A percentile compares a stretch with the other conserved stretches of the same genome.
These are phyloP conservation scores for Mariannaea sp. DNA, from an alignment of 2,329 filamentous ascomycete species.

Conservation along the genomic window DNA sequence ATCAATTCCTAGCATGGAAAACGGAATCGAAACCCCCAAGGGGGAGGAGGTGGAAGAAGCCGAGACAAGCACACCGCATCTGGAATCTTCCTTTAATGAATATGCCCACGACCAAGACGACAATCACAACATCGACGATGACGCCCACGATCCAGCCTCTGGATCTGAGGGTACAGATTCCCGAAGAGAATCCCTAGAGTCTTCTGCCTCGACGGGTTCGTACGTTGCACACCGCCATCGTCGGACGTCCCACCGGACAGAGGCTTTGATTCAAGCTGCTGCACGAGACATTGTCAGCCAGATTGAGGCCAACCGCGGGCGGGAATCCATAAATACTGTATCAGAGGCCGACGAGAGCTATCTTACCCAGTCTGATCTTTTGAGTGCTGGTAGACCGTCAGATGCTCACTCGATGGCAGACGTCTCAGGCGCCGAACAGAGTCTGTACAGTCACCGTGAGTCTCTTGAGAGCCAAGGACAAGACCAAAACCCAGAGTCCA, in stretches of 20 bases:
- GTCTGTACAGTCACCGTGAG: not conserved
- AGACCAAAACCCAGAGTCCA: not conserved
- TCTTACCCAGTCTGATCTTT: slow-evolving; percentile 35
- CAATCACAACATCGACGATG: too few relatives aligned
- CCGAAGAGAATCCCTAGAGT: slow-evolving; percentile 29
- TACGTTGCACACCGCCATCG: slow-evolving; percentile 40
- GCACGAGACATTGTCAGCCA: slow-evolving; percentile 56
- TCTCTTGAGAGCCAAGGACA: not conserved
- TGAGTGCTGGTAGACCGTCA: not conserved
- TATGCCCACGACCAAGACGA: not conserved
- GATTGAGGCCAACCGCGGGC: slow-evolving; percentile 43
- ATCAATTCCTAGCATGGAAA: too few relatives aligned
- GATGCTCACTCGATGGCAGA: not conserved
- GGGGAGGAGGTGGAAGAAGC: slow-evolving; percentile 8
- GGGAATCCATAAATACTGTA: slow-evolving; percentile 35
- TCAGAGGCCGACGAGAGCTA: slow-evolving; percentile 31
- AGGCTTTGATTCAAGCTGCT: slow-evolving; percentile 59
- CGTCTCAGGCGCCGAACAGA: too few relatives aligned
- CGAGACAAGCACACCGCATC: slow-evolving; percentile 3
- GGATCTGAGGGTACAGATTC: slow-evolving; percentile 28
- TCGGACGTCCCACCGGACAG: slow-evolving; percentile 51
- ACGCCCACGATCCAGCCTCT: slow-evolving; percentile 22
- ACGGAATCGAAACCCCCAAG: slow-evolving; percentile 10
- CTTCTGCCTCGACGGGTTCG: slow-evolving; percentile 30
- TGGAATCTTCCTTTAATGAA: slow-evolving; percentile 3